Percentiles rank a stretch among this genome's conserved stretches.
Evolutionary conservation across 1,284 basidiomycete genomes (phyloP).

Genomic region (Apiotrichum akiyoshidainum): DNA sequence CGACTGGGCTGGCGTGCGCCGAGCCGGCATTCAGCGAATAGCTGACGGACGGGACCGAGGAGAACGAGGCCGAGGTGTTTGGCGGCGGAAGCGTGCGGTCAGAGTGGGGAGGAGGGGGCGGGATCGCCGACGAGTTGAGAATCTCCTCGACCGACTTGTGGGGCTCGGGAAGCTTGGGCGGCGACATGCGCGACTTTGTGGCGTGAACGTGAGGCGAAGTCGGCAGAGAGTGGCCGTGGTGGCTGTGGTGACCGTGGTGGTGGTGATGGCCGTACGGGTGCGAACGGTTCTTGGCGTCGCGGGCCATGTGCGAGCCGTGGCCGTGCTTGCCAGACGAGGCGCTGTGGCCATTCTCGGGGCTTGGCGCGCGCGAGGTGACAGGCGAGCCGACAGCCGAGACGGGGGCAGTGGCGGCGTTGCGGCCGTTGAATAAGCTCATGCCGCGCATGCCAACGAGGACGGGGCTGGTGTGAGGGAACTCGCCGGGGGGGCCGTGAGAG

Average conservation of each 20-base stretch:
- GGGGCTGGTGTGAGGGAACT: constrained; percentile 50
- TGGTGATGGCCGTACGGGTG: constrained; percentile 41
- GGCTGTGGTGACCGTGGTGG: constrained; percentile 20
- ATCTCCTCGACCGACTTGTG: constrained; percentile 51
- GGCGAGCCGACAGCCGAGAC: constrained; percentile 42
- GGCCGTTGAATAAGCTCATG: constrained; percentile 48
- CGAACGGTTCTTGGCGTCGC: constrained; percentile 47
- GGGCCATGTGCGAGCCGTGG: constrained; percentile 42
- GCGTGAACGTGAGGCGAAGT: constrained; percentile 39
- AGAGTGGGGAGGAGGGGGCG: constrained; percentile 38
- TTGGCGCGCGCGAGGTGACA: constrained; percentile 40
- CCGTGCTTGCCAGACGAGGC: constrained; percentile 50
- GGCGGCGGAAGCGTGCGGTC: constrained; percentile 48
- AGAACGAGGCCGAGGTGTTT: constrained; percentile 31
- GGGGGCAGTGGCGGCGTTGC: constrained; percentile 46
- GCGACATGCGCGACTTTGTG: constrained; percentile 39
- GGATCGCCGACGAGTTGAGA: constrained; percentile 46
- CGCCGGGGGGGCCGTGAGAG: not conserved
- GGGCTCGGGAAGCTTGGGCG: constrained; percentile 32
- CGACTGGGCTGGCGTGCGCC: constrained; percentile 41
- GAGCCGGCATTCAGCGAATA: constrained; percentile 46
- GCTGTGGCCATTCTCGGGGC: constrained; percentile 45
- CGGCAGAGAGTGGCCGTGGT: constrained; percentile 32
- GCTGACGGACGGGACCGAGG: constrained; percentile 31
- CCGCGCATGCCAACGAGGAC: constrained; percentile 75